Base-by-base conservation (phyloP, 306 rosid genomes). In the Medicago ruthenica region DNA sequence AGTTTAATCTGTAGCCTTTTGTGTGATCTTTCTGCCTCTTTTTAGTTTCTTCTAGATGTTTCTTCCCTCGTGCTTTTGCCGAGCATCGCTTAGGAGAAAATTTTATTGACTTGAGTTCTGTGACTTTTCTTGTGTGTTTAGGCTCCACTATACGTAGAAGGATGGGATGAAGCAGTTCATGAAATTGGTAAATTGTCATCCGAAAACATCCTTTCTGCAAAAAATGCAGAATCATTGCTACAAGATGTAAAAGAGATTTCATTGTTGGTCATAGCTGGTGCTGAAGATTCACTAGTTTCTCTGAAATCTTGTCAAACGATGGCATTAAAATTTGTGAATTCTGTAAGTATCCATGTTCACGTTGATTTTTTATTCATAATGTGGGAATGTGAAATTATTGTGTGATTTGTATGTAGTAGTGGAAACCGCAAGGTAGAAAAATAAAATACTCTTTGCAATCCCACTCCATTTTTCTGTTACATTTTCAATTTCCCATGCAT, bases 91-190 rank as follows among this genome's bases (percentile, higher is more conserved):
- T 24, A 21, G 41, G 40, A 16, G 48, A 21, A 44, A 9, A 36
- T 65, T 47, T 71, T 9, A 63, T 81, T 81, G 60, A 77, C 70
- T 69, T 54, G 60, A 15, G 55, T 21, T 62, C 12, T 2, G 8
- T 77, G 51, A 48, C 54, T 70, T 51, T 80, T 76, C 44, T 68
- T 22, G 27, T 44, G 51, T 20, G 60, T 67, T 71, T 87, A 95
- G 99, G 95, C 93, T 69, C 93, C 99, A 40, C 85, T 96, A 31
- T 96, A 83, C 64, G 92, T 88, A 36, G 98, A 96, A 77, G 96
- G 99, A 62, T 96, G 99, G 99, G 99, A 96, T 66, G 93, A 88
- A 83, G 99, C 98, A 15, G 92, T 92, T 45, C 93, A 92, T 69
- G 99, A 96, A 90, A 89, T 96, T 72, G 91, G 97, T 13, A 96